Evolutionary conservation across 495 filamentous ascomycete species (phyloP).

Genomic region (Friedmanniomyces simplex): DNA sequence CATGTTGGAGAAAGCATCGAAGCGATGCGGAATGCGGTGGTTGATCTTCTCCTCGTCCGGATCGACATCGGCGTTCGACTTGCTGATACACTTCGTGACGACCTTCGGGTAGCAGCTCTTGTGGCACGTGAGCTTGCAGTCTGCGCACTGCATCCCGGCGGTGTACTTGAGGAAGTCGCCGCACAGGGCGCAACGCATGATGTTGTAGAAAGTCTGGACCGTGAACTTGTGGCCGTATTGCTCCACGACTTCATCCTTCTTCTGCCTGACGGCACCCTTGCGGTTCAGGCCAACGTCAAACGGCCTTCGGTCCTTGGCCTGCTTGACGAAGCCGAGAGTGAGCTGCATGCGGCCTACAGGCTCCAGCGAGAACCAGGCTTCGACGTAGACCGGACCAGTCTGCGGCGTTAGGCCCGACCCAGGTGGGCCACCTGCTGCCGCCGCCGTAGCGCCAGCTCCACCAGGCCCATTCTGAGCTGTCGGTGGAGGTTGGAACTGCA

Average conservation of each 20-base stretch:
- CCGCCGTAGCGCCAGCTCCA: constrained; percentile 19
- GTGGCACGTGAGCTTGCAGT: constrained; percentile 99
- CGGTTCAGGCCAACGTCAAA: constrained; percentile 76
- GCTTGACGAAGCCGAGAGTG: constrained; percentile 75
- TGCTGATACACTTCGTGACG: constrained; percentile 99
- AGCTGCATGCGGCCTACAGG: constrained; percentile 83
- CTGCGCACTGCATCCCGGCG: constrained; percentile 96
- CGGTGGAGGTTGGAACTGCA: constrained; percentile 37
- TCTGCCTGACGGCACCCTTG: constrained; percentile 91
- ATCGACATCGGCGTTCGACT: constrained; percentile 94
- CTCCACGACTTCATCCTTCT: constrained; percentile 94
- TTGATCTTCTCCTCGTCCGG: constrained; percentile 99
- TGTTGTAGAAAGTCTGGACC: constrained; percentile 97
- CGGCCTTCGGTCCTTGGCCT: constrained; percentile 56
- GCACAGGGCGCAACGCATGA: constrained; percentile 98
- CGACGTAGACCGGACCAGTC: constrained; percentile 58
- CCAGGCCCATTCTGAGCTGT: constrained; percentile 25
- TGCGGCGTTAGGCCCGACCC: constrained; percentile 26
- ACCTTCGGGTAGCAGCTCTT: constrained; percentile 92
- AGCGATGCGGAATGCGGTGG: constrained; percentile 95
- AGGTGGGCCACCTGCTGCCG: constrained; percentile 32
- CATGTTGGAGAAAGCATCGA: constrained; percentile 87
- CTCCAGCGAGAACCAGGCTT: constrained; percentile 95
- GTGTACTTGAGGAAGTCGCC: constrained; percentile 98
- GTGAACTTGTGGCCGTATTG: constrained; percentile 99